Evolutionary conservation across 768 basidiomycete genomes (phyloP).

Genomic region (Dioszegia crocea): DNA sequence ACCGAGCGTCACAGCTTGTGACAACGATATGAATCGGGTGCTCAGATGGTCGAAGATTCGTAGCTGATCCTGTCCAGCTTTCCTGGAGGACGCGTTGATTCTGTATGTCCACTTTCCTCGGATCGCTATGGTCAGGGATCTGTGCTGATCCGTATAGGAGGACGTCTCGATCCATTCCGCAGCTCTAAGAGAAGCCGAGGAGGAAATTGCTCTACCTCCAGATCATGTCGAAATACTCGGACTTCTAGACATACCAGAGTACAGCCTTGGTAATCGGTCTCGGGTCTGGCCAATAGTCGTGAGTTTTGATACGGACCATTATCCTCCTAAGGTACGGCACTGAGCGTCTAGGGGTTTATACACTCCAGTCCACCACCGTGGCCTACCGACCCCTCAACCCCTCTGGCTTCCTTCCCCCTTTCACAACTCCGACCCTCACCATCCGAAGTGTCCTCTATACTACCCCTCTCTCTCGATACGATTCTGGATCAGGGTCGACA

Average conservation of each 20-base stretch:
- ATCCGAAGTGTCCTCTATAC: constrained; percentile 37
- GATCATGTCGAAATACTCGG: constrained; percentile 37
- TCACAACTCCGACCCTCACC: constrained; percentile 22
- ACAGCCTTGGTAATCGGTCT: constrained; percentile 40
- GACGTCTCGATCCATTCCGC: constrained; percentile 24
- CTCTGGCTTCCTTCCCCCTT: constrained; percentile 26
- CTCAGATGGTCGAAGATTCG: too few species aligned
- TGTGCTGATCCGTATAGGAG: constrained; percentile 7
- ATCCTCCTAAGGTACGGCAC: not conserved
- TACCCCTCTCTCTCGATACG: constrained; percentile 32
- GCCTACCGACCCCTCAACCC: not conserved
- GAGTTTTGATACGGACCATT: constrained; percentile 12
- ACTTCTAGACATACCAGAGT: constrained; percentile 26
- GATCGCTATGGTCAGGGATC: not conserved
- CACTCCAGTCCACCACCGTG: constrained; percentile 14
- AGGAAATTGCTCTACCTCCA: constrained; percentile 31
- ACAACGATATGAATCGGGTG: too few species aligned
- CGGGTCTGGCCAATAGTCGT: constrained; percentile 46
- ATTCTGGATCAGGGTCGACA: constrained; percentile 13
- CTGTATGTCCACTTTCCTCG: constrained; percentile 28
- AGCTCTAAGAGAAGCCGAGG: constrained; percentile 33
- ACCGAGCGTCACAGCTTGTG: too few species aligned
- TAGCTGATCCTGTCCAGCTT: too few species aligned
- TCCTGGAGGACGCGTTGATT: constrained; percentile 46
- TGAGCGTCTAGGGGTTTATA: constrained; percentile 20